These are phyloP conservation scores for Sextonia rubra DNA, from an alignment of 164 flowering plant genomes.

Conservation along the genomic window DNA sequence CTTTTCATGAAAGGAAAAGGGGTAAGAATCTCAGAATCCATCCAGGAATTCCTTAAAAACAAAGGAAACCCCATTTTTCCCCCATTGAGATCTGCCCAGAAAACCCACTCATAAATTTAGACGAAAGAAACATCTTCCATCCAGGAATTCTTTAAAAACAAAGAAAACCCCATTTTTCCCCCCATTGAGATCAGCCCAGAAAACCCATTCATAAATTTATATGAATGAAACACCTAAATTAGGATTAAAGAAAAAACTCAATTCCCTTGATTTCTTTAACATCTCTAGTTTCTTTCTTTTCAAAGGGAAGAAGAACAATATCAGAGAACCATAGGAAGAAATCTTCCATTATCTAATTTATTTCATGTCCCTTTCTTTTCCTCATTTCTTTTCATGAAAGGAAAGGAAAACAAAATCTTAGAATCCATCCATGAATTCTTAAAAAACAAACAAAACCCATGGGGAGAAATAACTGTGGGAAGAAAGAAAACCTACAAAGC, in stretches of 20 bases:
- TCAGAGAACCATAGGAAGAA: neutral
- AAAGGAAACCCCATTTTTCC: neutral
- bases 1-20: neutral
- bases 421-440: neutral
- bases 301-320: neutral
- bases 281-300: neutral
- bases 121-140: neutral
- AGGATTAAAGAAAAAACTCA: neutral
- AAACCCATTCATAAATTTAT: neutral
- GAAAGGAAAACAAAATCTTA: neutral
- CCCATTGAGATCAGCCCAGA: neutral
- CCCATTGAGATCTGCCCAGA: neutral
- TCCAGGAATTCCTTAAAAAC: neutral
- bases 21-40: neutral
- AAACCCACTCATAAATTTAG: neutral
- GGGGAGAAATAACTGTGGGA: neutral
- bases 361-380: too few species aligned
- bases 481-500: neutral
- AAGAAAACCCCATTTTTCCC: neutral
- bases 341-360: neutral
- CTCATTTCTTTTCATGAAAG: neutral
- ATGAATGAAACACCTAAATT: neutral
- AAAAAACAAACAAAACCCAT: neutral
- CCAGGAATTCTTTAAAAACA: neutral
- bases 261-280: neutral